Evolutionary conservation across 2,329 filamentous ascomycete genomes (phyloP), one percentile per base, ranked within the genome.

Genomic region (Aspergillus phoenicis): DNA sequence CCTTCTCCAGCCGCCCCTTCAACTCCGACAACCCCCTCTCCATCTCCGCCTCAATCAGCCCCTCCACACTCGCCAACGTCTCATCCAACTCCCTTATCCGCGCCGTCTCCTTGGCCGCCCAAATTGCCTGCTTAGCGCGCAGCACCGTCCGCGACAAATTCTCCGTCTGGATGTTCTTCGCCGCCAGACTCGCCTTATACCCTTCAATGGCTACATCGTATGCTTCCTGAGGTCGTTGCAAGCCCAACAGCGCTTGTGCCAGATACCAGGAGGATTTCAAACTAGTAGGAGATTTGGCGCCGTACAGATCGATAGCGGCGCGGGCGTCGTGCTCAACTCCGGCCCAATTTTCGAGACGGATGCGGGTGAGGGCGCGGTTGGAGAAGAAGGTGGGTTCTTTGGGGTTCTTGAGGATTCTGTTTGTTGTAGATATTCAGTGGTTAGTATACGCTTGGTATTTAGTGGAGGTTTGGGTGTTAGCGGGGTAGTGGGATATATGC

Each of bases 211-310:
- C 91, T 60, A 86, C 87, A 1, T 82, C 77, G 13, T 96, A 83
- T 0, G 93, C 93, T 70, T 89, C 89, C 61, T 91, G 87, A 38
- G 87, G 88, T 66, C 90, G 86, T 54, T 86, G 82, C 2, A 96
- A 83, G 1, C 84, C 84, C n/a, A 96, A 81, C 66, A 96, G 88
- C 0, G 93, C 92, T 77, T 96, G 90, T 3, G 91, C 88, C 26
- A 96, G 85, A 73, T 93, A 91, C 76, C 90, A 96, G 71, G 87
- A 86, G 7, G 91, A 92, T 78, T 98, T 98, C 80, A 96, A 89
- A 68, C 85, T 87, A 49, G 79, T 78, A 20, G 84, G 81, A 28
- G 74, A 75, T 63, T 80, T 78, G 8, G 68, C 61, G 5, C 75
- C 77, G 68, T 86, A 81, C 5, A 96, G 82, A 61, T 87, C 83